Evolutionary conservation across 2,329 filamentous ascomycete genomes (phyloP), one percentile per base, ranked within the genome.

Genomic region (Xylariaceae sp.): DNA sequence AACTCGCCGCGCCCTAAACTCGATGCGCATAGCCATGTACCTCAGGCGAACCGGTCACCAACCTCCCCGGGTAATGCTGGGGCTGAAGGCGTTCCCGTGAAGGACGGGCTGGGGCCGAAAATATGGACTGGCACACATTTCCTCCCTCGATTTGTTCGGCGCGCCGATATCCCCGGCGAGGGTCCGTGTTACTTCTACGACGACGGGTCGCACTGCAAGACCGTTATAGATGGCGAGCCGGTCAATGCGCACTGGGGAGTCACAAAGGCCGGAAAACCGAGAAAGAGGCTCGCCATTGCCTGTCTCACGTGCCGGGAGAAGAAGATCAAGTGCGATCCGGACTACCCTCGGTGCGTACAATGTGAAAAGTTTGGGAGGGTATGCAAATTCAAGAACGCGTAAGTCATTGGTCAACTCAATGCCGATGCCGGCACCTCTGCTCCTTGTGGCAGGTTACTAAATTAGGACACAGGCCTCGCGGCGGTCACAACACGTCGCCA

Each of bases 241-340:
- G 88, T 95, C 36, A 95, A 94, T 59, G 86, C 88, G 1, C 85
- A 87, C 50, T 95, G 89, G 89, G 88, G 89, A 12, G 81, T 94
- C 8, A 95, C 89, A 24, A 95, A 95, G 65, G 88, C 89, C 2
- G 89, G 89, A 11, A 95, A 94, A 66, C 88, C 89, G 33, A 78
- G 89, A 50, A 96, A 96, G 67, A 76, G 89, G 40, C 71, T 95
- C 40, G 88, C 89, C 16, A 88, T 94, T 59, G 53, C 57, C 30
- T 96, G 89, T 58, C 74, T 94, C 42, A 92, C 88, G 9, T 96
- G 89, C 60, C 78, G 89, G 35, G 88, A 95, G 66, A 96, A 95
- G 78, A 96, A 95, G 71, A 94, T 96, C 67, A 95, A 94, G 63
- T 96, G 89, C 57, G 88, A 95, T 50, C 89, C 88, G 2, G 88